Base-by-base conservation (phyloP, 163 green algal species). In the Scenedesmus sp. region DNA sequence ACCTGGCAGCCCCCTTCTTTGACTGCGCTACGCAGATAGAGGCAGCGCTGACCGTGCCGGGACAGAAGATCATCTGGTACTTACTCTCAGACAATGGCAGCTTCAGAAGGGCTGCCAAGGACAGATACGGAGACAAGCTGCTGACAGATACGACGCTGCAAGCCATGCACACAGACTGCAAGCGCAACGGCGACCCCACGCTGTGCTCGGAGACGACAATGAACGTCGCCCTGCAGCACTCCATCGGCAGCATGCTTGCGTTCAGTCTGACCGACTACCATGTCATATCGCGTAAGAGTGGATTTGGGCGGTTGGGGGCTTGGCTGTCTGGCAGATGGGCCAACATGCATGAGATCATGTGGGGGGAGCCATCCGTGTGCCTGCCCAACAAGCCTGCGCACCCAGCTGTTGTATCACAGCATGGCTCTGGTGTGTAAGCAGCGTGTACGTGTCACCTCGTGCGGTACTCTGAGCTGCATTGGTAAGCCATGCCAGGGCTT, bases 181-280 rank as follows among this genome's bases (percentile, higher is more conserved):
- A 22, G 30, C 33, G 33, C 51, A 76, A 61, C 33, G 12, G 44
- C 30, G 35, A 88, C 24, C 40, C n/a, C 1, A 43, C 7, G 59
- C 51, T 26, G 30, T 90, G 70, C 49, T 49, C 30, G 9, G 13
- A 83, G 46, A 35, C 33, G 30, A 37, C 70, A 2, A 86, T 91
- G 53, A 40, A 91, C 51, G 22, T 56, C 5, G 51, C 73, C 24
- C 22, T 91, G 37, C 73, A 86, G 53, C 86, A 91, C 44, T 70
- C 73, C 1, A 26, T 91, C 1, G 88, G 65, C 65, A 76, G 65
- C 65, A 83, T 91, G 42, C 35, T 91, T 4, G 85, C 88, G 15
- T 91, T 91, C 20, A 83, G 79, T 33, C 43, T 78, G 88, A 22
- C 80, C 20, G 88, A 91, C 10, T 91, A 88, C 51, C 88, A 91